Percentiles rank a stretch among this genome's conserved stretches.
Conservation (phyloP, 768 basidiomycete species). For the Collybiopsis confluens region DNA sequence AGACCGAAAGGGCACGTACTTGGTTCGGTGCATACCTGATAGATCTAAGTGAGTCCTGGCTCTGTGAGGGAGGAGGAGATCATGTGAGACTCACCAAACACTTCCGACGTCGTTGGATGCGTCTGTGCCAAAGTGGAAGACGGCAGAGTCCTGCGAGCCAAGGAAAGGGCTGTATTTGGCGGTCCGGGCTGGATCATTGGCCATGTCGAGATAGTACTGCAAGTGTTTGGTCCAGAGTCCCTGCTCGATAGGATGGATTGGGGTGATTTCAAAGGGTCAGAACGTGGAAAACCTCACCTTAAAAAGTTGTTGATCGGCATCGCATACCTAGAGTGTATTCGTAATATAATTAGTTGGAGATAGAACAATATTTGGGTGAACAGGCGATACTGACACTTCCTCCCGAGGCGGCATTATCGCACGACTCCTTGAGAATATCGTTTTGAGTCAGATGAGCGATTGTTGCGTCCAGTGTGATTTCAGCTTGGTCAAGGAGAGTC, state of each 20-base stretch:
- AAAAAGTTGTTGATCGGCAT: slow-evolving; percentile 49
- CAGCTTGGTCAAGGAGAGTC: slow-evolving; percentile 40
- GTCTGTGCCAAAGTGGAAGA: slow-evolving; percentile 40
- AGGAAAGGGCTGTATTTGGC: slow-evolving; percentile 40
- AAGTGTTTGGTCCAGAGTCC: slow-evolving; percentile 52
- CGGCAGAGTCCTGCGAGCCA: slow-evolving; percentile 36
- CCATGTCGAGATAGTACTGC: slow-evolving; percentile 44
- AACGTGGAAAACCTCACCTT: slow-evolving; percentile 22
- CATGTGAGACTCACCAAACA: slow-evolving; percentile 30
- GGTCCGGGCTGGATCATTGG: slow-evolving; percentile 34
- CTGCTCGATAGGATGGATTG: slow-evolving; percentile 17
- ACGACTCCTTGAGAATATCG: slow-evolving; percentile 46
- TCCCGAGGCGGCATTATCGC: slow-evolving; percentile 39
- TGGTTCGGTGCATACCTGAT: slow-evolving; percentile 28
- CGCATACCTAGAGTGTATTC: slow-evolving; percentile 23
- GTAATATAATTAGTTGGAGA: not conserved
- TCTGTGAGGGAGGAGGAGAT: not conserved
- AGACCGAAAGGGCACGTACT: slow-evolving; percentile 15
- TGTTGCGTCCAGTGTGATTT: slow-evolving; percentile 50
- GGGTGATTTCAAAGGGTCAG: not conserved
- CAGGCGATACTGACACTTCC: slow-evolving; percentile 15
- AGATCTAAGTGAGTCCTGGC: not conserved
- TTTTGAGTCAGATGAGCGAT: slow-evolving; percentile 34
- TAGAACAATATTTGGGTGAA: not conserved
- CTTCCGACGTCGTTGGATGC: slow-evolving; percentile 38